These are phyloP conservation scores for Monosporozyma aerobia DNA, from an alignment of 805 yeast species.

Conservation along the genomic window DNA sequence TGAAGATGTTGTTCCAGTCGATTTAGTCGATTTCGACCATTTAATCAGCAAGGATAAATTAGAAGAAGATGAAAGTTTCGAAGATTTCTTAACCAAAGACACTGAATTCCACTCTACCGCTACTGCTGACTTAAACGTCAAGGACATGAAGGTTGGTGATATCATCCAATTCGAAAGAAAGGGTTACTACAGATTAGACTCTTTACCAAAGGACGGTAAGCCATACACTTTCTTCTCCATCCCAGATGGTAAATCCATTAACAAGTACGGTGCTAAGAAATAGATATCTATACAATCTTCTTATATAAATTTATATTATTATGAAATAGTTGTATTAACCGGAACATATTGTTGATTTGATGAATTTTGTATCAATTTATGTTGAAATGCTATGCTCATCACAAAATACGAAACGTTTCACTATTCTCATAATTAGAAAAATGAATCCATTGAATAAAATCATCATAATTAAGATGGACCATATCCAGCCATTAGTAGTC, in stretches of 20 bases:
- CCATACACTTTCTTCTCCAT: conserved; percentile 79
- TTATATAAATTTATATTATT: background rate
- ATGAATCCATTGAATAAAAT: background rate
- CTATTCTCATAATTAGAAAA: background rate
- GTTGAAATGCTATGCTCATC: background rate
- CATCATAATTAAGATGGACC: background rate
- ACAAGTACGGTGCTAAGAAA: conserved; percentile 65
- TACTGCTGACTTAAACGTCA: conserved; percentile 70
- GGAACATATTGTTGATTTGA: too few relatives aligned
- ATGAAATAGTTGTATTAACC: background rate
- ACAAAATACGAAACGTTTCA: background rate
- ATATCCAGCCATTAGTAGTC: background rate
- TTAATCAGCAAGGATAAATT: conserved; percentile 89
- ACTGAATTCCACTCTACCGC: conserved; percentile 79
- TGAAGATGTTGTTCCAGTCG: conserved; percentile 58
- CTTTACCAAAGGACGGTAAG: conserved; percentile 43
- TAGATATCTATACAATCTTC: conserved; percentile 13
- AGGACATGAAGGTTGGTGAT: conserved; percentile 72
- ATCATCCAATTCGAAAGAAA: conserved; percentile 93
- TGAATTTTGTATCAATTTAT: background rate
- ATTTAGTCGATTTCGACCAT: conserved; percentile 86
- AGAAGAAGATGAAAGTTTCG: conserved; percentile 89
- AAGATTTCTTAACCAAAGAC: conserved; percentile 78
- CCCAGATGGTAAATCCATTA: conserved; percentile 87
- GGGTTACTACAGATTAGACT: conserved; percentile 85